Base-by-base conservation (phyloP, 257 asterid genomes). In the Plantago major region DNA sequence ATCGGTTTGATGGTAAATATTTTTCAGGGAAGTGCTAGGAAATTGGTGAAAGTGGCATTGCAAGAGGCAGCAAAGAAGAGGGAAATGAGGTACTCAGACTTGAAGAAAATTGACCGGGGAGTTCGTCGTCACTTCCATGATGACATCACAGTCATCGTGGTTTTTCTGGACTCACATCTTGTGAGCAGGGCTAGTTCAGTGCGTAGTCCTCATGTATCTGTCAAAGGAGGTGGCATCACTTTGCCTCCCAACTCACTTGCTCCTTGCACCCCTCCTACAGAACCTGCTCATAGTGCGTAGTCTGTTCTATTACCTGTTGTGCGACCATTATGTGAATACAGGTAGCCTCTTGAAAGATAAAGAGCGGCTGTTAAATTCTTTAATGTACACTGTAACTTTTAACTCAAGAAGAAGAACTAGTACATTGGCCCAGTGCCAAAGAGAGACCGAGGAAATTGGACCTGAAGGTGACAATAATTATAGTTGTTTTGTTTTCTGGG, bases 91-190 rank as follows among this genome's bases (percentile, higher is more conserved):
- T 89, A 89, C 74, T 87, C 95, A 0, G 97, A 89, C 74, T 68
- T 89, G 88, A 89, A 87, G 83, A 87, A 84, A 64, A 89, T 89
- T 7, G 95, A 87, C 66, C 77, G 95, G 0, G 95, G 94, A 46
- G 92, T 89, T 6, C 91, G 97, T 3, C 76, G 97, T 9, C 95
- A 89, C 72, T 89, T 89, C 84, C 97, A 89, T 9, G 97, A 89
- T 0, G 95, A 87, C 71, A 89, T 87, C 78, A 84, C 97, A 0
- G 91, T 89, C 7, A 78, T 80, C 1, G 90, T 89, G 22, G 66
- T 89, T 59, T 89, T 87, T 62, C 90, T 89, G 1, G 94, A 89
- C 76, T 74, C 88, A 2, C 75, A 83, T 55, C 82, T 82, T 3
- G 84, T 77, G 83, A 86, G 94, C 71, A 73, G 84, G 74, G 95